These are phyloP conservation scores for Trichoderma harzianum DNA, from an alignment of 2,329 filamentous ascomycete species.

Conservation along the genomic window DNA sequence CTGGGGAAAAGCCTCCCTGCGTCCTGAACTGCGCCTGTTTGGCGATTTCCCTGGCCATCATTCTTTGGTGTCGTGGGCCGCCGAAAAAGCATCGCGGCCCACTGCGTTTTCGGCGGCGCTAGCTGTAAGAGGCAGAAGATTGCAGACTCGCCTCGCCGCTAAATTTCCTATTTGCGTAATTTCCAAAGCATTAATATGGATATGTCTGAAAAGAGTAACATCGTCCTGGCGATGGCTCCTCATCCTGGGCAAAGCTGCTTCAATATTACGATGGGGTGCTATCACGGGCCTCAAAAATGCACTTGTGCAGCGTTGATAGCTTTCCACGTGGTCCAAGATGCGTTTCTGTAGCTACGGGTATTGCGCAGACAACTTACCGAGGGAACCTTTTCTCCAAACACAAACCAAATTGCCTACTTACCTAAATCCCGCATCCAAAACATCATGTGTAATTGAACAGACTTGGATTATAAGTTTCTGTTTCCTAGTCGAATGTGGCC, in stretches of 20 bases:
- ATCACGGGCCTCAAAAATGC: background rate
- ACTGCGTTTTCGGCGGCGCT: conserved; percentile 2
- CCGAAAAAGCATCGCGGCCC: background rate
- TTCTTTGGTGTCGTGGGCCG: conserved; percentile 14
- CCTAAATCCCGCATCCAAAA: background rate
- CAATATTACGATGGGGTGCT: background rate
- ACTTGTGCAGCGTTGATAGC: background rate
- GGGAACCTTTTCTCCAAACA: background rate
- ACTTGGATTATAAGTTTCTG: background rate
- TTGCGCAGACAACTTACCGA: background rate
- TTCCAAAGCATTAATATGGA: background rate
- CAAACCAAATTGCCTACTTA: background rate
- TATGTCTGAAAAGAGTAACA: background rate
- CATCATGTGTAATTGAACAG: rapidly evolving
- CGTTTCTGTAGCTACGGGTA: background rate
- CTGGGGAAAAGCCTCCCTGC: background rate
- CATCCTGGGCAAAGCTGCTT: background rate
- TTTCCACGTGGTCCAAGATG: background rate
- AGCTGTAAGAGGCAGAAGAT: background rate
- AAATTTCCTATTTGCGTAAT: background rate
- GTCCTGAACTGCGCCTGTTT: conserved; percentile 4
- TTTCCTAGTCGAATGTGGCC: background rate
- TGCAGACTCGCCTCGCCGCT: background rate
- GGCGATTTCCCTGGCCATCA: background rate
- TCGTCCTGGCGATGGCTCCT: background rate